phyloP scores from a whole-genome alignment of 768 basidiomycete genomes.

The Pleurotus ostreatus region DNA sequence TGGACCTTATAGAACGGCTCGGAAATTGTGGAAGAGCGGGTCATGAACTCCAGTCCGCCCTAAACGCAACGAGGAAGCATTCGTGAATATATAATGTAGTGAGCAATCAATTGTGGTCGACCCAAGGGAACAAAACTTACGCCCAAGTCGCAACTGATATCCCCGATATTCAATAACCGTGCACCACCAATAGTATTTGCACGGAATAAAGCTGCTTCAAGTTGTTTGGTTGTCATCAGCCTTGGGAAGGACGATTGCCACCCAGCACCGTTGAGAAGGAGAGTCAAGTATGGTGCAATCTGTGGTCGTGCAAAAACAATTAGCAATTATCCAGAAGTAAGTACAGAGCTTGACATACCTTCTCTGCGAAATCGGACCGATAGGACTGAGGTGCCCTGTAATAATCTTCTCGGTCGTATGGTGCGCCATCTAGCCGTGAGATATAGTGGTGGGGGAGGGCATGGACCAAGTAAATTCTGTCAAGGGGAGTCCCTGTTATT shows the following conservation, averaged over 20 bases:
- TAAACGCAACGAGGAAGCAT: slow-evolving; percentile 18
- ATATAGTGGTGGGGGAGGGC: slow-evolving; percentile 70
- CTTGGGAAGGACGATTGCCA: slow-evolving; percentile 80
- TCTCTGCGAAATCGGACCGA: slow-evolving; percentile 61
- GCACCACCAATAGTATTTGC: slow-evolving; percentile 48
- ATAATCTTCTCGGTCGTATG: slow-evolving; percentile 66
- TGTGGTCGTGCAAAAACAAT: slow-evolving; percentile 20
- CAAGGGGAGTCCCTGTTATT: too few species aligned
- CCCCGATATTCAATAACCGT: slow-evolving; percentile 71
- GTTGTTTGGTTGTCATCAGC: slow-evolving; percentile 66
- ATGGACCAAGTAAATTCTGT: slow-evolving; percentile 70
- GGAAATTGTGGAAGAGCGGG: slow-evolving; percentile 72
- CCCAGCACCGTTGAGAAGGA: slow-evolving; percentile 83
- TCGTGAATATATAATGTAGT: background rate
- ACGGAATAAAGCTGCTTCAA: slow-evolving; percentile 43
- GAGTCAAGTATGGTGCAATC: slow-evolving; percentile 82
- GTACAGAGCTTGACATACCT: slow-evolving; percentile 34
- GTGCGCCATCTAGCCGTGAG: slow-evolving; percentile 44
- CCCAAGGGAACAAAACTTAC: slow-evolving; percentile 28
- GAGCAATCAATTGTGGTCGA: background rate
- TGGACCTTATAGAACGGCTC: slow-evolving; percentile 62
- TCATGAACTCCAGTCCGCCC: slow-evolving; percentile 86
- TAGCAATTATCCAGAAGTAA: background rate
- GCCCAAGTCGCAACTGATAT: slow-evolving; percentile 87
- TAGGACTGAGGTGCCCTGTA: slow-evolving; percentile 68